Conservation (phyloP, 169 alveolate genomes). For the Plasmodium gonderi region DNA sequence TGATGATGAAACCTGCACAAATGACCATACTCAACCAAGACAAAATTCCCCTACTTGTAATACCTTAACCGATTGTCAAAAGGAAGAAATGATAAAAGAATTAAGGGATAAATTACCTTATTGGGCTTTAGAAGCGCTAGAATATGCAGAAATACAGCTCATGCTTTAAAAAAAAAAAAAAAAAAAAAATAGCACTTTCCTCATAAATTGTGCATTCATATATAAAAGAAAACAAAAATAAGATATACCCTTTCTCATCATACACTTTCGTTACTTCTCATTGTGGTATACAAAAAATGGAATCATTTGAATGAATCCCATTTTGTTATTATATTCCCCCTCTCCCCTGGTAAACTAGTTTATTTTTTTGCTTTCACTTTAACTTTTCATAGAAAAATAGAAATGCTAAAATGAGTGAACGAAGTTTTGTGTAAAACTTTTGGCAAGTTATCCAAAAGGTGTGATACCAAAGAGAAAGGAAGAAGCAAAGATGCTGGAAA, state of each 20-base stretch:
- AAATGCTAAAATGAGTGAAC: background rate
- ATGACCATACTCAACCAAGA: background rate
- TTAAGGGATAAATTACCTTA: constrained; percentile 84
- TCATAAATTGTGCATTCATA: too few relatives aligned
- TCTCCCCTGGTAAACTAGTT: too few relatives aligned
- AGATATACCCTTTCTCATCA: background rate
- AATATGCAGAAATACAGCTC: constrained; percentile 54
- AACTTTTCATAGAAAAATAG: background rate
- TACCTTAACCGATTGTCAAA: background rate
- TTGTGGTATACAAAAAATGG: background rate
- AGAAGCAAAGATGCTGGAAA: too few relatives aligned
- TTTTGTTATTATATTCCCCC: background rate
- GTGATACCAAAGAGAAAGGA: background rate
- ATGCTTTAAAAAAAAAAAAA: constrained; percentile 19
- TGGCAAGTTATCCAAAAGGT: background rate
- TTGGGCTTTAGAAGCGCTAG: constrained; percentile 89
- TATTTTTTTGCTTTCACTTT: background rate
- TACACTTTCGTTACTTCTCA: background rate
- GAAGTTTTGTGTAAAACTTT: background rate
- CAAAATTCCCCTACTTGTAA: background rate
- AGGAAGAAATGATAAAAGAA: constrained; percentile 12
- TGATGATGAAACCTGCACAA: background rate
- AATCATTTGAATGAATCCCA: background rate
- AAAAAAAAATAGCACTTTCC: background rate
- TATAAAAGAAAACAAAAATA: constrained; percentile 11